phyloP scores from a whole-genome alignment of 306 rosid species.

The Senna siamea region DNA sequence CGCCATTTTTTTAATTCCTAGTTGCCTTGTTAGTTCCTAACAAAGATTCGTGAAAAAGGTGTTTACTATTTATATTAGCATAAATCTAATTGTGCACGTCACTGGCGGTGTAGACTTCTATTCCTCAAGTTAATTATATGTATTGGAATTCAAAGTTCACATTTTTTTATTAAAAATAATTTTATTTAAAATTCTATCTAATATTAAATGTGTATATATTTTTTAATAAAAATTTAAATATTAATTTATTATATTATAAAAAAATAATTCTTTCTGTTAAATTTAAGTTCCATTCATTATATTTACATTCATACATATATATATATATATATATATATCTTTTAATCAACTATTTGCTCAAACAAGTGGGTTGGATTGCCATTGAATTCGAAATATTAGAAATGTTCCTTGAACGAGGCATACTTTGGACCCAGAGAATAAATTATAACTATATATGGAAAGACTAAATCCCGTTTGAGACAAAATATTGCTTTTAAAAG shows the following conservation, averaged over 20 bases:
- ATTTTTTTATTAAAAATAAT: no score
- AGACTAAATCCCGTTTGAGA: conserved; percentile 17
- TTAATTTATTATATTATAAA: no score
- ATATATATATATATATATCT: no score
- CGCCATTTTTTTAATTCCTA: neutral
- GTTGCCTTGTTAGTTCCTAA: neutral
- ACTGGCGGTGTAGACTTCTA: no score
- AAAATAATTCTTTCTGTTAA: no score
- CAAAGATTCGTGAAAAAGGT: neutral
- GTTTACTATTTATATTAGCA: neutral
- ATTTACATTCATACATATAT: no score
- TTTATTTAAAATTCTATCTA: no score
- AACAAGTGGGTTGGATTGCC: neutral
- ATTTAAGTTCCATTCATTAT: no score
- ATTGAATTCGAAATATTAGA: conserved; percentile 1
- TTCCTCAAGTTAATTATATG: no score
- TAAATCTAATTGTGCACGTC: conserved; percentile 3
- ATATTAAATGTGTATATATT: no score
- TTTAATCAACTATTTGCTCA: neutral
- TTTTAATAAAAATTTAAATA: no score
- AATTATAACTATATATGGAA: neutral
- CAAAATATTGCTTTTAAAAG: neutral
- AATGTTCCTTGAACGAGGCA: neutral
- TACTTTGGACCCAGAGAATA: conserved; percentile 4
- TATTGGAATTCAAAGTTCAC: no score